Evolutionary conservation across 1,139 yeast species (phyloP).

Genomic region (Pneumocystis canis): DNA sequence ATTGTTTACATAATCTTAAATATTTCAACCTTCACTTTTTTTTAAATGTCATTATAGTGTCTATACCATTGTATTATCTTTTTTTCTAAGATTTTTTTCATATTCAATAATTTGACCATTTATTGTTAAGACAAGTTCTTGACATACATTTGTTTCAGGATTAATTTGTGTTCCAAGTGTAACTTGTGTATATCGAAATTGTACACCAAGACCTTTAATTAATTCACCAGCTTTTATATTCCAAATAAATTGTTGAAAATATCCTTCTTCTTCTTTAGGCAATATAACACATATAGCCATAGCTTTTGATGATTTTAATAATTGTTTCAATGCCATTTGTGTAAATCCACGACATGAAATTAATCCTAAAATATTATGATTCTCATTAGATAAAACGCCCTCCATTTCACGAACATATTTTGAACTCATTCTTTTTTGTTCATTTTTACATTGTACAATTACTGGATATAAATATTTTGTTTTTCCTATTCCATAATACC

Average conservation of each 20-base stretch:
- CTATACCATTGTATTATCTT: neutral
- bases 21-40: too few species aligned
- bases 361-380: slow-evolving; percentile 12
- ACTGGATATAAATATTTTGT: slow-evolving; percentile 1
- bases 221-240: slow-evolving; percentile 12
- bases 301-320: slow-evolving; percentile 10
- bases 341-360: slow-evolving; percentile 13
- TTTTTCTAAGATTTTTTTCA: neutral
- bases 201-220: slow-evolving; percentile 1
- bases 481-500: slow-evolving; percentile 3
- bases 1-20: too few species aligned
- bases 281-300: slow-evolving; percentile 10
- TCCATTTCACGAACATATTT: slow-evolving; percentile 16
- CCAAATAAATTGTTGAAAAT: slow-evolving; percentile 13
- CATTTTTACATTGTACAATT: slow-evolving; percentile 17
- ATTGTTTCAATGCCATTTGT: slow-evolving; percentile 8
- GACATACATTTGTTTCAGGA: neutral
- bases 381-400: slow-evolving; percentile 12
- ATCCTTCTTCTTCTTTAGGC: slow-evolving; percentile 10
- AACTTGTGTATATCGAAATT: neutral
- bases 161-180: neutral
- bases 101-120: neutral
- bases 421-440: slow-evolving; percentile 12
- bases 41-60: neutral
- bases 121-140: neutral